phyloP scores from a whole-genome alignment of 805 yeast genomes.

The Hermanozyma aechmeae region DNA sequence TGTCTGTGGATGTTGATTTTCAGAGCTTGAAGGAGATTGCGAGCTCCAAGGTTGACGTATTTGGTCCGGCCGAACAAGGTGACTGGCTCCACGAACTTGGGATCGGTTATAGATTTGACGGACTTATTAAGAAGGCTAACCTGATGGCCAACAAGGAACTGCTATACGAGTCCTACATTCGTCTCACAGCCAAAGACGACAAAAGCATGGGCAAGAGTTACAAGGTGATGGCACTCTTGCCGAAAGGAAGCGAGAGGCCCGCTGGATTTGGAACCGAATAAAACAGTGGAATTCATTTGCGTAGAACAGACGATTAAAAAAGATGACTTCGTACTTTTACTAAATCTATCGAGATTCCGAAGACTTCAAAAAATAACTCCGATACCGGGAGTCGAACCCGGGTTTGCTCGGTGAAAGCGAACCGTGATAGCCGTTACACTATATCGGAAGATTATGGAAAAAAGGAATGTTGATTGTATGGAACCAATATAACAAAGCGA shows the following conservation, averaged over 20 bases:
- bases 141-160: slow-evolving; percentile 40
- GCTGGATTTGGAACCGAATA: slow-evolving; percentile 55
- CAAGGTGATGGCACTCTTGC: slow-evolving; percentile 59
- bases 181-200: slow-evolving; percentile 54
- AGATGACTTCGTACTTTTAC: not conserved
- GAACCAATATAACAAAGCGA: no score
- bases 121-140: slow-evolving; percentile 34
- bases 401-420: slow-evolving; percentile 79
- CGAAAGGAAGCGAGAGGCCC: slow-evolving; percentile 32
- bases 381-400: slow-evolving; percentile 87
- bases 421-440: slow-evolving; percentile 80
- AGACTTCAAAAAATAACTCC: slow-evolving; percentile 30
- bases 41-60: slow-evolving; percentile 14
- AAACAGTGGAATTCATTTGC: no score
- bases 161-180: slow-evolving; percentile 45
- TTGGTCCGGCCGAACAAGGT: slow-evolving; percentile 67
- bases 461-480: no score
- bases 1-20: slow-evolving; percentile 81
- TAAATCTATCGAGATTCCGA: not conserved
- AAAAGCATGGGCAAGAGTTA: slow-evolving; percentile 70
- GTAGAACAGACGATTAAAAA: no score
- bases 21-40: slow-evolving; percentile 36
- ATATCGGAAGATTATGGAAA: slow-evolving; percentile 40
- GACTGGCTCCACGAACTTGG: slow-evolving; percentile 75
- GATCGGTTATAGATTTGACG: slow-evolving; percentile 59